A percentile compares a stretch with the other conserved stretches of the same genome.
Conservation (phyloP, 1,284 basidiomycete genomes). For the Rhizoctonia solani region DNA sequence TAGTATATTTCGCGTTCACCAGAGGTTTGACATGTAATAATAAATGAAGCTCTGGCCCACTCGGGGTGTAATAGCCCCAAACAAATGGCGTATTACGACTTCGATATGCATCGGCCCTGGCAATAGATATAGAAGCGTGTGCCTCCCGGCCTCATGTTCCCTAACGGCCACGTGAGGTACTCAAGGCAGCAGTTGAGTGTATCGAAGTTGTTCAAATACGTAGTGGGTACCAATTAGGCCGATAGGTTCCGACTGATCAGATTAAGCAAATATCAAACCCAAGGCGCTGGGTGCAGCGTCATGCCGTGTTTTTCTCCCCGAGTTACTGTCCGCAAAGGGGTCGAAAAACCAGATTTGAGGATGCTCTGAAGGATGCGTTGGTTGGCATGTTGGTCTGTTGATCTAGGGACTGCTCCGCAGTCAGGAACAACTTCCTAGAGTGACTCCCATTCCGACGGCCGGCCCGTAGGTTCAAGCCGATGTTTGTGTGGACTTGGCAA, state of each 20-base stretch:
- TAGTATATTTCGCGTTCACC: background rate
- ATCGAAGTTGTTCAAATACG: background rate
- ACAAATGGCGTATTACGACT: background rate
- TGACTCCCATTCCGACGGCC: conserved; percentile 9
- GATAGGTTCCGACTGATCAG: conserved; percentile 2
- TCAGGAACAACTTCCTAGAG: conserved; percentile 8
- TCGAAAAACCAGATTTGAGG: background rate
- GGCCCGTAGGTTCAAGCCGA: conserved; percentile 29
- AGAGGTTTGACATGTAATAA: background rate
- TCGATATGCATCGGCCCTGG: conserved; percentile 10
- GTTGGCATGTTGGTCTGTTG: background rate
- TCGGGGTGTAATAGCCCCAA: background rate
- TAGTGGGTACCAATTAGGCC: background rate
- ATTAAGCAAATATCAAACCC: background rate
- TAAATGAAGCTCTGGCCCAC: background rate
- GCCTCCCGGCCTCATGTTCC: too few species aligned
- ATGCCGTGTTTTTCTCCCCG: background rate
- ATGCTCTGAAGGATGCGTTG: background rate
- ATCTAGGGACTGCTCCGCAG: background rate
- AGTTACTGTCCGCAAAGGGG: background rate
- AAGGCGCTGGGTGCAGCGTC: background rate
- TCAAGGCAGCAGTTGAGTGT: background rate
- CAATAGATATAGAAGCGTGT: background rate
- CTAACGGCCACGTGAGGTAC: too few species aligned
- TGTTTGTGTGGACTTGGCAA: conserved; percentile 6